A percentile compares a stretch with the other conserved stretches of the same genome.
phyloP scores from a whole-genome alignment of 805 yeast species.

The Kodamaea fukazawae region DNA sequence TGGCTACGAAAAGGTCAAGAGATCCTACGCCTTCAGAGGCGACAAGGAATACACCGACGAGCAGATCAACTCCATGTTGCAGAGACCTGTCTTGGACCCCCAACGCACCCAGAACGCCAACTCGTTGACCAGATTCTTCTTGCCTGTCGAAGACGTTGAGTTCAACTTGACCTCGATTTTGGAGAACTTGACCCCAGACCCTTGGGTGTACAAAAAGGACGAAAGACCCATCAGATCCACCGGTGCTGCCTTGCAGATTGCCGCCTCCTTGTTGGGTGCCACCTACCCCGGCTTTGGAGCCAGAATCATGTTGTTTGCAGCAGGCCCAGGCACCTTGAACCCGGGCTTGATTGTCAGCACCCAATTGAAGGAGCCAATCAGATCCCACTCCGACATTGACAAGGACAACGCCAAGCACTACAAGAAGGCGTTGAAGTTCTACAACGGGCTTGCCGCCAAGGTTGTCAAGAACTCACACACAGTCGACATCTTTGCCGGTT shows the following conservation, averaged over 20 bases:
- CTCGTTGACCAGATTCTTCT: slow-evolving; percentile 57
- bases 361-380: slow-evolving; percentile 89
- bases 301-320: slow-evolving; percentile 83
- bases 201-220: slow-evolving; percentile 86
- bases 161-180: slow-evolving; percentile 75
- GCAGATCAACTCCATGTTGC: slow-evolving; percentile 55
- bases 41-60: slow-evolving; percentile 78
- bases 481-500: slow-evolving; percentile 89
- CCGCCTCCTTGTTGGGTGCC: slow-evolving; percentile 76
- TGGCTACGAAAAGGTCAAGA: slow-evolving; percentile 59
- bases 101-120: slow-evolving; percentile 26
- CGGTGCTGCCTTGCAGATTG: slow-evolving; percentile 88
- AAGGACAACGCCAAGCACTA: slow-evolving; percentile 83
- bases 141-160: slow-evolving; percentile 76
- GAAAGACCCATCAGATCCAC: slow-evolving; percentile 88
- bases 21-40: slow-evolving; percentile 84
- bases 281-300: slow-evolving; percentile 85
- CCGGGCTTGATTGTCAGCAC: slow-evolving; percentile 94
- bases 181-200: slow-evolving; percentile 73
- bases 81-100: slow-evolving; percentile 29
- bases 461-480: slow-evolving; percentile 73
- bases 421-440: slow-evolving; percentile 80
- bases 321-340: slow-evolving; percentile 91
- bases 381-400: slow-evolving; percentile 97
- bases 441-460: slow-evolving; percentile 68